phyloP scores from a whole-genome alignment of 148 eudicot genomes.

The Silene latifolia region DNA sequence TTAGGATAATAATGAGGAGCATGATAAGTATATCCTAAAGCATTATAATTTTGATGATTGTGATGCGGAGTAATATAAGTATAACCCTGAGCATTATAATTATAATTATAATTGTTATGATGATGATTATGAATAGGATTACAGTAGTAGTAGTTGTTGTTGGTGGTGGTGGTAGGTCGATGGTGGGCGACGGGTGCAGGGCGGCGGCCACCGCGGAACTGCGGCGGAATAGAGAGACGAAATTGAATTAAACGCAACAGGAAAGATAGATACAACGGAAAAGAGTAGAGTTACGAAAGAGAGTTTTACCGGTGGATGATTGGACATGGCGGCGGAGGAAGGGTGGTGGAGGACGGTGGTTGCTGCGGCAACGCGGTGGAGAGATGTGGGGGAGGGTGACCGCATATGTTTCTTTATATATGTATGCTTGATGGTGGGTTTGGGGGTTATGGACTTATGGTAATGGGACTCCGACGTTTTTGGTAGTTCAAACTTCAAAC shows the following conservation, averaged over 20 bases:
- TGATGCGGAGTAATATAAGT: slow-evolving; percentile 9
- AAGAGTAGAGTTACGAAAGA: not conserved
- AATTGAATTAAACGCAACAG: not conserved
- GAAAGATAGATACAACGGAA: slow-evolving; percentile 3
- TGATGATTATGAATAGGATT: not conserved
- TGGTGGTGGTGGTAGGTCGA: slow-evolving; percentile 13
- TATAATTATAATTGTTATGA: not conserved
- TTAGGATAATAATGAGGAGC: not conserved
- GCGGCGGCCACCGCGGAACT: slow-evolving; percentile 38
- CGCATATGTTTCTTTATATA: slow-evolving; percentile 21
- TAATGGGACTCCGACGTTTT: no score
- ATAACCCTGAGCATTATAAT: not conserved
- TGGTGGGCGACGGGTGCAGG: slow-evolving; percentile 34
- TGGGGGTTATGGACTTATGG: no score
- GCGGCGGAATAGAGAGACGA: slow-evolving; percentile 26
- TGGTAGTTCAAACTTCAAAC: no score
- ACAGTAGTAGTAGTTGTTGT: not conserved
- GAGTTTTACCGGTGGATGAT: slow-evolving; percentile 6
- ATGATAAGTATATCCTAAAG: not conserved
- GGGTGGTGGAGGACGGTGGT: slow-evolving; percentile 20
- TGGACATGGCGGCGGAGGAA: slow-evolving; percentile 27
- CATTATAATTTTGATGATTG: not conserved
- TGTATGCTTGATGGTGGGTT: no score
- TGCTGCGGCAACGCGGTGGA: slow-evolving; percentile 43
- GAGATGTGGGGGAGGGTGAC: slow-evolving; percentile 25